Base-by-base conservation (phyloP, 352 stramenopile species). In the Pythium volutum region DNA sequence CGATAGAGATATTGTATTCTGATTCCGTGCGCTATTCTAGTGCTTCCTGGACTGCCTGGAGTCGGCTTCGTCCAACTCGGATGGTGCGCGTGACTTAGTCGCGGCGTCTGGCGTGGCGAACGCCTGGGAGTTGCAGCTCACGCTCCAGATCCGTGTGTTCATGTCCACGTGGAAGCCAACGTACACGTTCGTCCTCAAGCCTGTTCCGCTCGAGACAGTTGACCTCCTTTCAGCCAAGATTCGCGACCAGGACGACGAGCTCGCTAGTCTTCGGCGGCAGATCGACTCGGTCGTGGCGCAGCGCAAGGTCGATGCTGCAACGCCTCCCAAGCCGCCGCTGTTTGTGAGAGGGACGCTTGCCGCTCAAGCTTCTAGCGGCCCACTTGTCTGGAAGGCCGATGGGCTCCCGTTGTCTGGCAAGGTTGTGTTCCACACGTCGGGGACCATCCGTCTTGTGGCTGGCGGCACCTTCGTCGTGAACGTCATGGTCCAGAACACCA, bases 241-340 rank as follows among this genome's bases (percentile, higher is more conserved):
- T 8, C 50, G 58, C 1, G 58, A 59, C 41, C 58, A 65, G 23
- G 49, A 63, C 25, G 55, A 63, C 18, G 22, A 58, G 33, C 48
- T 51, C 27, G 22, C 15, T 4, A 1, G n/a, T 9, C 38, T 50
- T 14, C 4, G 41, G 26, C 2, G 12, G 8, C 36, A 50, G 10
- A 3, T 59, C 1, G 18, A 29, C 2, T 3, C 6, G 2, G 11
- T 47, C 11, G 31, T 10, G 2, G 16, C 12, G 16, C 22, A 41
- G 27, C 31, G 4, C 4, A 29, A 42, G 20, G 3, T 2, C 22
- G 22, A 38, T 16, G 25, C 42, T 3, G 53, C 36, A 25, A n/a
- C 23, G 22, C n/a, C n/a, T n/a, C n/a, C n/a, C n/a, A n/a, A n/a
- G 15, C 49, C 22, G n/a, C 51, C 11, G 16, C n/a, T 45, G 7